These are phyloP conservation scores for Neckera pumila DNA, from an alignment of 225 moss, liverwort and hornwort species.

Conservation along the genomic window DNA sequence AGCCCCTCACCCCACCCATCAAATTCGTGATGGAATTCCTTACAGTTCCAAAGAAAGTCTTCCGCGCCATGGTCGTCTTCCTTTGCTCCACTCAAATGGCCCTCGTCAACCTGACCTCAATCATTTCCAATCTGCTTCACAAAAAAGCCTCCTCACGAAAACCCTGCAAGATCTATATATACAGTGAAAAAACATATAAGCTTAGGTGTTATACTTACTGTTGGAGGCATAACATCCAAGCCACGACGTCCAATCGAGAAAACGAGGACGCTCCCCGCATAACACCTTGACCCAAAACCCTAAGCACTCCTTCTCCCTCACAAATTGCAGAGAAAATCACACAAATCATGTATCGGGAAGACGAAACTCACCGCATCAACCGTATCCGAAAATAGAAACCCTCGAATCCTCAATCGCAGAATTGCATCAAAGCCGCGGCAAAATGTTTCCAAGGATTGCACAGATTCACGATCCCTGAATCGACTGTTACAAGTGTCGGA, in stretches of 20 bases:
- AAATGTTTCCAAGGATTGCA: background rate
- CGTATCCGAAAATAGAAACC: background rate
- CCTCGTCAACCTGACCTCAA: background rate
- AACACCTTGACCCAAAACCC: background rate
- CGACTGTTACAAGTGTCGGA: background rate
- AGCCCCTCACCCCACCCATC: constrained; percentile 80
- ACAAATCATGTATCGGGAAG: background rate
- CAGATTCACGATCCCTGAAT: background rate
- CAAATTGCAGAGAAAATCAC: background rate
- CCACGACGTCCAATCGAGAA: background rate
- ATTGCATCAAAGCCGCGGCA: background rate
- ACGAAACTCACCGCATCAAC: background rate
- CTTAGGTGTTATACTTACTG: background rate
- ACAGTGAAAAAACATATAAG: background rate
- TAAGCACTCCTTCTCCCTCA: background rate
- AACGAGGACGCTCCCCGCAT: background rate
- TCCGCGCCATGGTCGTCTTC: constrained; percentile 51
- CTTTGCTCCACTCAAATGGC: background rate
- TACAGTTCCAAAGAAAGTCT: constrained; percentile 49
- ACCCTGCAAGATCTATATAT: background rate
- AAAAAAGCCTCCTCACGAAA: background rate
- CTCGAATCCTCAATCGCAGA: background rate
- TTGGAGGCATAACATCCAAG: background rate
- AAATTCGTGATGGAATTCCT: constrained; percentile 50
- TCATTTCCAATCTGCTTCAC: background rate